phyloP scores from a whole-genome alignment of 2,329 filamentous ascomycete genomes.

The Tolypocladium tundrense region DNA sequence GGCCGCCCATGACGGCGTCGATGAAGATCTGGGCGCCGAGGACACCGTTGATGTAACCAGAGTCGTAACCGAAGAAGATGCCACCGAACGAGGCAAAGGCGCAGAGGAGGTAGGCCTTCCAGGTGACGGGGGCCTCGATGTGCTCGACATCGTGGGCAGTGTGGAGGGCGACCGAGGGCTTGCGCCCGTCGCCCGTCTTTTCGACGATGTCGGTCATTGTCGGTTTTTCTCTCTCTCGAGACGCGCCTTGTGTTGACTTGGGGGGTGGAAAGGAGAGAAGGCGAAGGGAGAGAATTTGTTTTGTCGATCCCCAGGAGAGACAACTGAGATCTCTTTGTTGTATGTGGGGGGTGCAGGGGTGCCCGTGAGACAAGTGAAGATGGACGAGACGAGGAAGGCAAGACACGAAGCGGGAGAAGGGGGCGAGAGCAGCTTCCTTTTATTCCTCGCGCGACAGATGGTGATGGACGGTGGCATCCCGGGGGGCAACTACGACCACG shows the following conservation, averaged over 20 bases:
- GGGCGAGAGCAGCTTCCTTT: not conserved
- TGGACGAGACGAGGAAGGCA: not conserved
- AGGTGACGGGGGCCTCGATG: slow-evolving; percentile 58
- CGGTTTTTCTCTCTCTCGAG: not conserved
- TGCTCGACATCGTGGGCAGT: slow-evolving; percentile 42
- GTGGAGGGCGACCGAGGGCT: slow-evolving; percentile 22
- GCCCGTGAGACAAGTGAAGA: not conserved
- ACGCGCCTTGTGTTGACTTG: not conserved
- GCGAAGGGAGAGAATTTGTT: not conserved
- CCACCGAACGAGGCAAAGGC: slow-evolving; percentile 62
- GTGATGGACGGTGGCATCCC: not conserved
- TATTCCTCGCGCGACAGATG: not conserved
- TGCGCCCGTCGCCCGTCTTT: slow-evolving; percentile 11
- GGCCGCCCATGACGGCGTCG: slow-evolving; percentile 33
- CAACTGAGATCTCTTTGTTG: not conserved
- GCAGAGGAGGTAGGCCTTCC: slow-evolving; percentile 60
- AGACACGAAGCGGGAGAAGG: slow-evolving; percentile 2
- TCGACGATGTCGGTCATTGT: slow-evolving; percentile 14
- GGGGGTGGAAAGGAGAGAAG: not conserved
- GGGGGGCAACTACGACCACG: too few species aligned
- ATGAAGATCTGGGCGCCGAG: slow-evolving; percentile 43
- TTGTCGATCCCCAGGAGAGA: not conserved
- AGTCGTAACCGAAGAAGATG: slow-evolving; percentile 73
- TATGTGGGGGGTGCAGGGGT: not conserved
- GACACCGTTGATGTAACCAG: slow-evolving; percentile 63